A percentile compares a stretch with the other conserved stretches of the same genome.
Conservation (phyloP, 2,329 filamentous ascomycete genomes). For the Ophiostoma montium region DNA sequence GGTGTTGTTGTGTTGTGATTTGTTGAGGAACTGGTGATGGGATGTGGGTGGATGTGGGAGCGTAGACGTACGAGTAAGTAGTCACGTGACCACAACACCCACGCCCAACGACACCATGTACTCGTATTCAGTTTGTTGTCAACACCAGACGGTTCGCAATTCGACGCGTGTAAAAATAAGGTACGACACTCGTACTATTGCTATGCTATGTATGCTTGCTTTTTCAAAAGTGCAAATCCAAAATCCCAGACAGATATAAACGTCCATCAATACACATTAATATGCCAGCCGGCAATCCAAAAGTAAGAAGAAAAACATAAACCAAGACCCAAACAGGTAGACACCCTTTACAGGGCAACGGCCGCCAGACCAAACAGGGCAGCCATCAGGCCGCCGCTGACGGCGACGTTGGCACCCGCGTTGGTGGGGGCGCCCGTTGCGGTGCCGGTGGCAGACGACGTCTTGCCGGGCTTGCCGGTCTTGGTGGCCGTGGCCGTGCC, state of each 20-base stretch:
- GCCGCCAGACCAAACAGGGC: slow-evolving; percentile 2
- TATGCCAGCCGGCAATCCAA: not conserved
- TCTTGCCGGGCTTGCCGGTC: not conserved
- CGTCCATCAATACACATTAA: slow-evolving; percentile 3
- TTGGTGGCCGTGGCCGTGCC: slow-evolving; percentile 2
- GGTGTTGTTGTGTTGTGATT: too few relatives aligned
- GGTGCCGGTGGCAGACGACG: not conserved
- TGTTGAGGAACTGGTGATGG: too few relatives aligned
- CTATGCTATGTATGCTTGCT: not conserved
- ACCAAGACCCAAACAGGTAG: not conserved
- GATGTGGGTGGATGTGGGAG: too few relatives aligned
- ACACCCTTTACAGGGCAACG: slow-evolving; percentile 6
- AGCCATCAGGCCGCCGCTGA: slow-evolving; percentile 4
- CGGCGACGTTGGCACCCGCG: slow-evolving; percentile 1
- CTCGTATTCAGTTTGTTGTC: too few relatives aligned
- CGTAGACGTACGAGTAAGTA: too few relatives aligned
- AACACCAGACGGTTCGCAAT: too few relatives aligned
- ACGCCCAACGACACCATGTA: too few relatives aligned
- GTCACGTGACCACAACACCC: too few relatives aligned
- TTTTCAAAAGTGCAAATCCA: not conserved
- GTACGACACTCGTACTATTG: not conserved
- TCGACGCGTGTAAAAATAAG: too few relatives aligned
- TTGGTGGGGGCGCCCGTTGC: not conserved
- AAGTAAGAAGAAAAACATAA: not conserved
- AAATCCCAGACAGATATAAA: not conserved